Evolutionary conservation across 2,329 filamentous ascomycete genomes (phyloP).

Genomic region (Chaetomium sp.): DNA sequence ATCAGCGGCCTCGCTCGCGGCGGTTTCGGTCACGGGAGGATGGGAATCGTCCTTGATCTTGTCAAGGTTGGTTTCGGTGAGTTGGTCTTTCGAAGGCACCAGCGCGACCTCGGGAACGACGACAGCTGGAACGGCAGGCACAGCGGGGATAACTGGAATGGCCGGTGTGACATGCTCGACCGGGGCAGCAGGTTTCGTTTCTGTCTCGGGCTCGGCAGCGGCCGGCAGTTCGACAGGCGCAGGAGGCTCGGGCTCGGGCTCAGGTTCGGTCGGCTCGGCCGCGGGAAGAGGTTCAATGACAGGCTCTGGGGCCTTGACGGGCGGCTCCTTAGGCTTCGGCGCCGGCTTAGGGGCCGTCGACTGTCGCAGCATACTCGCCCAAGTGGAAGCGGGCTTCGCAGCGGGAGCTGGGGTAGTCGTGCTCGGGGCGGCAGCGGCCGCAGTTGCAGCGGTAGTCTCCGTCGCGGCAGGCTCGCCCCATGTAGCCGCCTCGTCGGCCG

Average conservation of each 20-base stretch:
- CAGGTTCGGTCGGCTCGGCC: slow-evolving; percentile 35
- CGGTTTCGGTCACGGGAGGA: slow-evolving; percentile 72
- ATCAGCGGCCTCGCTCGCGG: slow-evolving; percentile 82
- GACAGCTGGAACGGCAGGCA: slow-evolving; percentile 41
- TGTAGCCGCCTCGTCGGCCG: slow-evolving; percentile 36
- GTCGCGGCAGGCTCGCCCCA: slow-evolving; percentile 38
- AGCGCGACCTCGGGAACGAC: slow-evolving; percentile 51
- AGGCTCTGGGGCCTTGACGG: slow-evolving; percentile 40
- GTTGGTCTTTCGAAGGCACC: slow-evolving; percentile 67
- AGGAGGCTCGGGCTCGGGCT: slow-evolving; percentile 35
- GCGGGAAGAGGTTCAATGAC: slow-evolving; percentile 39
- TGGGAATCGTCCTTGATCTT: slow-evolving; percentile 77
- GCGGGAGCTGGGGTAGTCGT: slow-evolving; percentile 25
- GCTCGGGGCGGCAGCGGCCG: slow-evolving; percentile 27
- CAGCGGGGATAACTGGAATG: slow-evolving; percentile 13
- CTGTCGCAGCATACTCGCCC: slow-evolving; percentile 69
- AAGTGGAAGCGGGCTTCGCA: slow-evolving; percentile 46
- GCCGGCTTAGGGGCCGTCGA: slow-evolving; percentile 52
- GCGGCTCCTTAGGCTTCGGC: slow-evolving; percentile 47
- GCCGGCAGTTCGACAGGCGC: slow-evolving; percentile 30
- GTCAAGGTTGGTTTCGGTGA: slow-evolving; percentile 89
- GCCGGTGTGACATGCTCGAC: slow-evolving; percentile 12
- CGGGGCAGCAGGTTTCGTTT: slow-evolving; percentile 21
- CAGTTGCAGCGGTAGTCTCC: slow-evolving; percentile 28
- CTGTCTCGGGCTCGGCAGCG: slow-evolving; percentile 29